A percentile compares a stretch with the other conserved stretches of the same genome.
Conservation (phyloP, 306 rosid species). For the Lupinus albus region DNA sequence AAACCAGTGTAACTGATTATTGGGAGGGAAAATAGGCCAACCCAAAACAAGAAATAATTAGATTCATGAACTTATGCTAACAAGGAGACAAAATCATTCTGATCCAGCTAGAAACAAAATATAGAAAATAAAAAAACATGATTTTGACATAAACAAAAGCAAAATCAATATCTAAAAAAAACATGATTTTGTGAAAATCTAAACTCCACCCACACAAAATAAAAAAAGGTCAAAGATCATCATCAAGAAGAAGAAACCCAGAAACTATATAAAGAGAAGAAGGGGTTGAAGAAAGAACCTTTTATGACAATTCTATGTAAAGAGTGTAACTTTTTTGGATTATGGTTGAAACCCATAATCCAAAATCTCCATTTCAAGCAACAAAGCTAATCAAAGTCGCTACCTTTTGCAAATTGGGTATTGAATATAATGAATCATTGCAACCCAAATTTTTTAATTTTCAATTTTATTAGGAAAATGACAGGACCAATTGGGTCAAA, state of each 20-base stretch:
- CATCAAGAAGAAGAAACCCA: slow-evolving; percentile 23
- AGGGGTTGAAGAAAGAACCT: slow-evolving; percentile 46
- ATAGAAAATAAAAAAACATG: background rate
- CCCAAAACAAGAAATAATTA: slow-evolving; percentile 34
- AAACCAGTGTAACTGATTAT: slow-evolving; percentile 38
- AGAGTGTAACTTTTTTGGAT: slow-evolving; percentile 40
- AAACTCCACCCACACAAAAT: slow-evolving; percentile 13
- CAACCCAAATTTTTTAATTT: slow-evolving; percentile 22
- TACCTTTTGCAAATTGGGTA: slow-evolving; percentile 36
- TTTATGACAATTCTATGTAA: slow-evolving; percentile 45
- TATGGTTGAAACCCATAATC: slow-evolving; percentile 43
- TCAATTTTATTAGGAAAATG: slow-evolving; percentile 38
- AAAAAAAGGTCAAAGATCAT: background rate
- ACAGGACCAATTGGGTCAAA: slow-evolving; percentile 51
- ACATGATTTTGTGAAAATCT: slow-evolving; percentile 23
- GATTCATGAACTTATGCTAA: slow-evolving; percentile 37
- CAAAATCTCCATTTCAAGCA: slow-evolving; percentile 47
- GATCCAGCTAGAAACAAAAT: slow-evolving; percentile 40
- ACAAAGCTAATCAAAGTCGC: slow-evolving; percentile 42
- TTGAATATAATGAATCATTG: slow-evolving; percentile 11
- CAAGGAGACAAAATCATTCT: slow-evolving; percentile 52
- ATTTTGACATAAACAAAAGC: slow-evolving; percentile 54
- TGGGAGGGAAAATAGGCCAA: slow-evolving; percentile 29
- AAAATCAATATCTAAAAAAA: slow-evolving; percentile 48
- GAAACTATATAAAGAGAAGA: background rate